Evolutionary conservation across 2,329 filamentous ascomycete species (phyloP).

Genomic region (Ophiostoma sp.): DNA sequence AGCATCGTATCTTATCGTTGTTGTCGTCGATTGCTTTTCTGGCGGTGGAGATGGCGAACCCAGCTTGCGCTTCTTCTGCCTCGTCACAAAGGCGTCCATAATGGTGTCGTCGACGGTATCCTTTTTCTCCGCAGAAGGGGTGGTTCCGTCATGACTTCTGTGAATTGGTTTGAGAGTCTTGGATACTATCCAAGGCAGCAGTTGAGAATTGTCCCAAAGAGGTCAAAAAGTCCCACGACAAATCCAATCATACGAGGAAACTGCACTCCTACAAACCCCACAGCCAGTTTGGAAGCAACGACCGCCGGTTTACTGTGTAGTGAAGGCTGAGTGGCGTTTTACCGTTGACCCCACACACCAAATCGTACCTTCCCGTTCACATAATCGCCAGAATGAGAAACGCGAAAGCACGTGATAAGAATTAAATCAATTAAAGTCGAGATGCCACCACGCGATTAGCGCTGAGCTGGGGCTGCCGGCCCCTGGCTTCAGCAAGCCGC

Average conservation of each 20-base stretch:
- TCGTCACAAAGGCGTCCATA: conserved; percentile 61
- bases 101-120: background rate
- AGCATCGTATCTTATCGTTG: conserved; percentile 47
- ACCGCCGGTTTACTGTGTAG: background rate
- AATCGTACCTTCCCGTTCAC: background rate
- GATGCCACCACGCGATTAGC: background rate
- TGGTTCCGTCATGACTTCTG: background rate
- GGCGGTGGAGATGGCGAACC: conserved; percentile 26
- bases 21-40: background rate
- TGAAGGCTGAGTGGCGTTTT: background rate
- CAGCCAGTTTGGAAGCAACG: conserved; percentile 21
- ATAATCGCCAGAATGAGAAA: conserved; percentile 6
- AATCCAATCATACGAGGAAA: background rate
- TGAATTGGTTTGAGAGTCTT: background rate
- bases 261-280: background rate
- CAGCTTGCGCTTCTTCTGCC: conserved; percentile 51
- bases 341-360: background rate
- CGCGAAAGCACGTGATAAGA: conserved; percentile 31
- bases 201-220: background rate
- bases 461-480: background rate
- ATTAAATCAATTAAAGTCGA: background rate
- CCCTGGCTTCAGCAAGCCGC: background rate
- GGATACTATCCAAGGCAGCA: background rate
- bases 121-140: background rate
- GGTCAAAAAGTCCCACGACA: no score